These are phyloP conservation scores for Quercus tomentella DNA, from an alignment of 331 rosid genomes.

Conservation along the genomic window DNA sequence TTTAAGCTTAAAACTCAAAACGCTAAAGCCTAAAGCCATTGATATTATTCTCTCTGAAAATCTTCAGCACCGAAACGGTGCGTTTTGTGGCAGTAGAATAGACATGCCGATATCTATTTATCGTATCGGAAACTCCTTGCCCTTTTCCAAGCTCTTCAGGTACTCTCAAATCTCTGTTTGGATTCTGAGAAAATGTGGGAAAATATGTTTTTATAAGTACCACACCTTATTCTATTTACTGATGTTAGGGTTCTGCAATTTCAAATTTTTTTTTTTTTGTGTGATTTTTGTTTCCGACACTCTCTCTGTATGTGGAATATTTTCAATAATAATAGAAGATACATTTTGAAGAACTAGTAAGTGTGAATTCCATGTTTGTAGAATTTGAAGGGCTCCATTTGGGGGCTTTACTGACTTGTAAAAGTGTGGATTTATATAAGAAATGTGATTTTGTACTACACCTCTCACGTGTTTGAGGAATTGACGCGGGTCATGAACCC, in stretches of 20 bases:
- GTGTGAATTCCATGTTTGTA: not conserved
- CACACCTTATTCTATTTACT: too few relatives aligned
- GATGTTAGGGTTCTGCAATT: not conserved
- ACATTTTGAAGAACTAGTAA: not conserved
- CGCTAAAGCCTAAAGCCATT: too few relatives aligned
- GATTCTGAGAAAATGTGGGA: not conserved
- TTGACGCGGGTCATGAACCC: too few relatives aligned
- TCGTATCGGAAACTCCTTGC: slow-evolving; percentile 44
- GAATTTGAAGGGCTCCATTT: not conserved
- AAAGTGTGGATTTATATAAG: too few relatives aligned
- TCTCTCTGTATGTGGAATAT: not conserved
- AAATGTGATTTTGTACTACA: too few relatives aligned
- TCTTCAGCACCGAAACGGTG: not conserved
- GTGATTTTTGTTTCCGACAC: too few relatives aligned
- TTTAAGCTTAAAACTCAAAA: too few relatives aligned
- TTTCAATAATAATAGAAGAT: not conserved
- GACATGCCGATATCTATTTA: slow-evolving; percentile 34
- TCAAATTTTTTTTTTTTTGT: not conserved
- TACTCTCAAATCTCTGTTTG: not conserved
- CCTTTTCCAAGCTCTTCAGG: slow-evolving; percentile 64
- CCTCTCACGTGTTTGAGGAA: too few relatives aligned
- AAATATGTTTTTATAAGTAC: not conserved
- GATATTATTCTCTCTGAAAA: too few relatives aligned
- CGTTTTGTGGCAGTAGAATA: not conserved
- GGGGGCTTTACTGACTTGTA: not conserved